Conservation (phyloP, 169 alveolate species). For the Cryptosporidium canis region DNA sequence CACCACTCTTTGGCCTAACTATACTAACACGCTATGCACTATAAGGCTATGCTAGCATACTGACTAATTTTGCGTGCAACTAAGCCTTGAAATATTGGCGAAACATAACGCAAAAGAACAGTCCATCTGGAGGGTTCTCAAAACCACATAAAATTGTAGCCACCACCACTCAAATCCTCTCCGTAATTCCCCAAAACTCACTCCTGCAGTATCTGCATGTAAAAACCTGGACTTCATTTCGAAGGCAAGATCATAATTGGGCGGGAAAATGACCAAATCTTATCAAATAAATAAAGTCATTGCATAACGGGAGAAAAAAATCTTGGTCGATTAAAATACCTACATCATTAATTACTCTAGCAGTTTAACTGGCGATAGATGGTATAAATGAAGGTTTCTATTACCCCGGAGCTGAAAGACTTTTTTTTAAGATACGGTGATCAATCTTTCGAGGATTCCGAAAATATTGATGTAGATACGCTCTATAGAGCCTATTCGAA, state of each 20-base stretch:
- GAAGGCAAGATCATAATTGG: not conserved
- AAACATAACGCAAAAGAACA: too few species aligned
- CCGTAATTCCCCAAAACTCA: not conserved
- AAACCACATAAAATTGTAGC: too few species aligned
- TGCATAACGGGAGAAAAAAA: not conserved
- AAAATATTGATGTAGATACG: slow-evolving; percentile 59
- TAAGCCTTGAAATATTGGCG: too few species aligned
- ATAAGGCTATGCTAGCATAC: too few species aligned
- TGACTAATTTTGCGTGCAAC: too few species aligned
- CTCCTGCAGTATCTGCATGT: not conserved
- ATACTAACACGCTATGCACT: too few species aligned
- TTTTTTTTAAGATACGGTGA: slow-evolving; percentile 25
- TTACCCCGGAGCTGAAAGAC: slow-evolving; percentile 40
- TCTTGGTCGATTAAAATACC: not conserved
- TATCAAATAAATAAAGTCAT: not conserved
- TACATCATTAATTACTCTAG: not conserved
- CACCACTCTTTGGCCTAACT: too few species aligned
- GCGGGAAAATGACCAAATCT: not conserved
- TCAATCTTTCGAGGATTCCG: not conserved
- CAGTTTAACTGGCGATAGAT: not conserved
- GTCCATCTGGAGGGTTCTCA: too few species aligned
- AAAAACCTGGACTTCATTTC: too few species aligned
- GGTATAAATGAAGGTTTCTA: slow-evolving; percentile 57
- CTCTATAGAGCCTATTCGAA: slow-evolving; percentile 41
- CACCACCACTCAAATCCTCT: too few species aligned